phyloP scores from a whole-genome alignment of 805 yeast genomes.

The Candida manassasensis region DNA sequence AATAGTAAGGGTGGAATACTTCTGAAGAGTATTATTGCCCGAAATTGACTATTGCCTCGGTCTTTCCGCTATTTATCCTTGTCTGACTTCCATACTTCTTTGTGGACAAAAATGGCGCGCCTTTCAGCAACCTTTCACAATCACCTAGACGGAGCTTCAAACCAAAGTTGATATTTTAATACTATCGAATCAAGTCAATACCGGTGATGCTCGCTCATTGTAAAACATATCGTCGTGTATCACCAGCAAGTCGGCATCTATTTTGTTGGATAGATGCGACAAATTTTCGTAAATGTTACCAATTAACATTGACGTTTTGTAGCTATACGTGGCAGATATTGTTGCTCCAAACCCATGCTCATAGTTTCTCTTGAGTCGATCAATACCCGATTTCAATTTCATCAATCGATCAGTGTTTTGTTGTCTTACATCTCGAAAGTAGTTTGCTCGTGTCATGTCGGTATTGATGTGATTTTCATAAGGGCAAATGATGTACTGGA shows the following conservation, averaged over 20 bases:
- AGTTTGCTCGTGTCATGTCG: neutral
- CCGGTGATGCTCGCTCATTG: slow-evolving; percentile 2
- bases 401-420: neutral
- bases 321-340: neutral
- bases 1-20: too few relatives aligned
- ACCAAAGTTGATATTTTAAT: neutral
- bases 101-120: neutral
- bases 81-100: neutral
- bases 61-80: neutral
- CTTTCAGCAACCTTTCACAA: neutral
- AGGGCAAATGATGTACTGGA: neutral
- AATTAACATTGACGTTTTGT: neutral
- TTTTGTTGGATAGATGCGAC: slow-evolving; percentile 15
- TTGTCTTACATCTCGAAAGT: neutral
- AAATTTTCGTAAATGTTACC: slow-evolving; percentile 6
- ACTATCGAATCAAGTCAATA: neutral
- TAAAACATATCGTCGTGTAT: slow-evolving; percentile 22
- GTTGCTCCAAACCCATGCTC: neutral
- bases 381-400: neutral
- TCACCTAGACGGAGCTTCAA: neutral
- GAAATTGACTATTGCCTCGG: too few relatives aligned
- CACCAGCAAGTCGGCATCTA: slow-evolving; percentile 17
- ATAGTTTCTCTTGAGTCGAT: neutral
- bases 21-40: too few relatives aligned
- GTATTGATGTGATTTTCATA: neutral